A percentile compares a stretch with the other conserved stretches of the same genome.
These are phyloP conservation scores for Malus hybrid DNA, from an alignment of 331 rosid genomes.

Conservation along the genomic window DNA sequence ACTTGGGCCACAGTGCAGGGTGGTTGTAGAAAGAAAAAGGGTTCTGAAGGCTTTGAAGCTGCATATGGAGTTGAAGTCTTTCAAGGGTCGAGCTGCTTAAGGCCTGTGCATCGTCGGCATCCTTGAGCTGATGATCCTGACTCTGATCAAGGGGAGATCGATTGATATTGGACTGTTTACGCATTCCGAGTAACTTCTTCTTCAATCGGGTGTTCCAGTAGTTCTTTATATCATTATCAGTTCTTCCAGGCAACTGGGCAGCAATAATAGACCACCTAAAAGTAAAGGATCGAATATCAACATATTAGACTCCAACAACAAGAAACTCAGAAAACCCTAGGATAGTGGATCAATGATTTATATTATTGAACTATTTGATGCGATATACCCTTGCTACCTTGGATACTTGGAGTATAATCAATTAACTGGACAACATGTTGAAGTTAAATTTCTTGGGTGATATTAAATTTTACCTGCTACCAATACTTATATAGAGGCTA, in stretches of 20 bases:
- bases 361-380: not conserved
- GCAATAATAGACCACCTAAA: conserved; percentile 98
- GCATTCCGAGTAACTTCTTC: conserved; percentile 83
- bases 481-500: conserved; percentile 93
- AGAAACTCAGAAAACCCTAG: not conserved
- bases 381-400: not conserved
- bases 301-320: conserved; percentile 5
- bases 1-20: conserved; percentile 43
- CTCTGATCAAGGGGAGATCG: not conserved
- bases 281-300: not conserved
- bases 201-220: conserved; percentile 97
- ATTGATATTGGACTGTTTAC: conserved; percentile 43
- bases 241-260: conserved; percentile 98
- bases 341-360: not conserved
- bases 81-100: conserved; percentile 84
- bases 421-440: conserved; percentile 41
- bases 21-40: conserved; percentile 61
- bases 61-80: conserved; percentile 94
- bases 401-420: not conserved
- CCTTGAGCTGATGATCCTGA: conserved; percentile 22
- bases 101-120: conserved; percentile 25
- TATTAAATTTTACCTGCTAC: conserved; percentile 63
- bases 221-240: conserved; percentile 95
- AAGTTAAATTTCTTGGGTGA: not conserved
- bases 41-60: conserved; percentile 75